Conservation (phyloP, 2,329 filamentous ascomycete genomes). For the Periconia sp. region DNA sequence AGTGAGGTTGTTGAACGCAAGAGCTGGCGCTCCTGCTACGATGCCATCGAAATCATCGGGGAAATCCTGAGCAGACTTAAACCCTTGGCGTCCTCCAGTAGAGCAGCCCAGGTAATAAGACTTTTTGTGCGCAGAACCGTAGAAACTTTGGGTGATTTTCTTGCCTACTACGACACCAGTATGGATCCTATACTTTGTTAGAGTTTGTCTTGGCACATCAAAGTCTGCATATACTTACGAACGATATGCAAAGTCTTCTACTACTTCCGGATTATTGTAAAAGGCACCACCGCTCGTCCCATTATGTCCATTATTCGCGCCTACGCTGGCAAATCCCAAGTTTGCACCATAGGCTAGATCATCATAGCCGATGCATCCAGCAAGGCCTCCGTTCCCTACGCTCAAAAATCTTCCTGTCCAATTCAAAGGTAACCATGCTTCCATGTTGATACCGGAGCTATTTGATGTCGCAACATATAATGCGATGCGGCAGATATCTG, state of each 20-base stretch:
- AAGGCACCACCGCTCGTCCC: slow-evolving; percentile 54
- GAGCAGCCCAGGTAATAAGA: slow-evolving; percentile 40
- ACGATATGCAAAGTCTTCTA: slow-evolving; percentile 56
- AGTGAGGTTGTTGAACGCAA: slow-evolving; percentile 40
- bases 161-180: slow-evolving; percentile 39
- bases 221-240: slow-evolving; percentile 31
- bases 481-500: slow-evolving; percentile 50
- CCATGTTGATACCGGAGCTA: slow-evolving; percentile 50
- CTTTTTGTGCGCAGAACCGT: slow-evolving; percentile 46
- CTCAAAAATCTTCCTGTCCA: slow-evolving; percentile 45
- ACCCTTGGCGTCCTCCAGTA: slow-evolving; percentile 35
- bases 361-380: slow-evolving; percentile 47
- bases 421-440: slow-evolving; percentile 52
- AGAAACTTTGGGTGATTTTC: slow-evolving; percentile 46
- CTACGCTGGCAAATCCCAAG: slow-evolving; percentile 49
- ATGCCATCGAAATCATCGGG: slow-evolving; percentile 39
- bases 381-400: slow-evolving; percentile 50
- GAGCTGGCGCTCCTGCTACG: slow-evolving; percentile 32
- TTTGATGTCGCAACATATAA: slow-evolving; percentile 49
- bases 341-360: slow-evolving; percentile 47
- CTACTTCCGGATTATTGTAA: slow-evolving; percentile 48
- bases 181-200: slow-evolving; percentile 13
- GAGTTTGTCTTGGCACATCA: neutral
- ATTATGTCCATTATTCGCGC: slow-evolving; percentile 52
- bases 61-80: slow-evolving; percentile 29